Conservation (phyloP, 2,329 filamentous ascomycete species). For the Sclerotinia glacialis region DNA sequence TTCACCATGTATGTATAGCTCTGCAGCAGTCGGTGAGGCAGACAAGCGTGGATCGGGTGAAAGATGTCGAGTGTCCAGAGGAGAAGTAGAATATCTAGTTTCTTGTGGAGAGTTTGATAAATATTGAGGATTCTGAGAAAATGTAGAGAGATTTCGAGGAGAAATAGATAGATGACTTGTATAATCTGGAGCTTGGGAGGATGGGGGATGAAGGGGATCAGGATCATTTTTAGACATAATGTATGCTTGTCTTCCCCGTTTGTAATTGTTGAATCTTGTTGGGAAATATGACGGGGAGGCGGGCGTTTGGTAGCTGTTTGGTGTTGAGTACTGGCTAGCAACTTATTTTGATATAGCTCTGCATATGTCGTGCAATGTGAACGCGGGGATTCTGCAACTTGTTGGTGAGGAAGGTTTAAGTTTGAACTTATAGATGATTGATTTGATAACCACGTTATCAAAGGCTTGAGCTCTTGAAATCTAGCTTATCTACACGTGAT, state of each 20-base stretch:
- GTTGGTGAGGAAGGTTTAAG: not conserved
- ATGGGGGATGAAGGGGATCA: slow-evolving; percentile 3
- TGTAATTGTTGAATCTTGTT: slow-evolving; percentile 2
- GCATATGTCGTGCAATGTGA: slow-evolving; percentile 18
- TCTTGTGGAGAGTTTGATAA: slow-evolving; percentile 10
- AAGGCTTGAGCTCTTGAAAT: not conserved
- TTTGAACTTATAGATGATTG: slow-evolving; percentile 1
- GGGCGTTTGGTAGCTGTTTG: not conserved
- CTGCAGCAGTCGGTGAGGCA: slow-evolving; percentile 5
- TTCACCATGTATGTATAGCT: slow-evolving; percentile 12
- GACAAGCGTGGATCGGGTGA: not conserved
- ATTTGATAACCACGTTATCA: slow-evolving; percentile 14
- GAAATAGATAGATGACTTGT: not conserved
- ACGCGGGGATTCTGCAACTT: not conserved
- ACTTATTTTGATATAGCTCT: not conserved
- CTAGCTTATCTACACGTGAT: slow-evolving; percentile 20
- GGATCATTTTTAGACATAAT: slow-evolving; percentile 16
- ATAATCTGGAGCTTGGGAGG: slow-evolving; percentile 3
- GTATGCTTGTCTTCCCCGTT: not conserved
- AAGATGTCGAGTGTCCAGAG: not conserved
- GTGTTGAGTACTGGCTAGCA: not conserved
- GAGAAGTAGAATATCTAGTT: not conserved
- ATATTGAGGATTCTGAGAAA: not conserved
- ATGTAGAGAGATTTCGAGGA: not conserved
- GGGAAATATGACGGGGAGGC: slow-evolving; percentile 8